Percentiles rank a stretch among this genome's conserved stretches.
phyloP scores from a whole-genome alignment of 2,329 filamentous ascomycete species.

The Trichophyton schoenleinii region DNA sequence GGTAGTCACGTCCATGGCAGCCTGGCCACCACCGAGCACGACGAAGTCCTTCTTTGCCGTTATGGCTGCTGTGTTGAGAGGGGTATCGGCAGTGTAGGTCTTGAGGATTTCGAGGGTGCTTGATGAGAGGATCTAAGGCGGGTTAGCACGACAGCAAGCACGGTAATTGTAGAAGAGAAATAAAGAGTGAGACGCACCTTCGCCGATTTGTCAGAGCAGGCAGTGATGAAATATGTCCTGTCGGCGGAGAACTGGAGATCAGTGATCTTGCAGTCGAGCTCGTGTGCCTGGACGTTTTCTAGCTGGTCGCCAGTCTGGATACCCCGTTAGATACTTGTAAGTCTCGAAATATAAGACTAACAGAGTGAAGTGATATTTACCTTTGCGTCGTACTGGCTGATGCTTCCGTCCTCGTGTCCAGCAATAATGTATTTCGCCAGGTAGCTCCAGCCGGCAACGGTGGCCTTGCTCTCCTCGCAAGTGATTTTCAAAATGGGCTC shows the following conservation, averaged over 20 bases:
- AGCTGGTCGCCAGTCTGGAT: slow-evolving; percentile 62
- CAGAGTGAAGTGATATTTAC: slow-evolving; percentile 27
- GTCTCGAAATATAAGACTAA: neutral
- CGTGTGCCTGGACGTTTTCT: slow-evolving; percentile 72
- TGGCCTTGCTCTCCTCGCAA: slow-evolving; percentile 91
- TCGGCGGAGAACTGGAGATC: slow-evolving; percentile 92
- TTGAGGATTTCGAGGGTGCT: slow-evolving; percentile 85
- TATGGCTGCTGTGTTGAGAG: slow-evolving; percentile 88
- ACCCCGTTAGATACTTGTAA: neutral
- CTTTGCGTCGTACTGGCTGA: slow-evolving; percentile 87
- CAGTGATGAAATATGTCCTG: slow-evolving; percentile 95
- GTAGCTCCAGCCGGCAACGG: slow-evolving; percentile 93
- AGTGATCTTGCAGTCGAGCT: slow-evolving; percentile 68
- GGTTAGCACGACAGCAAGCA: neutral
- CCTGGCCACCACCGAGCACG: slow-evolving; percentile 94
- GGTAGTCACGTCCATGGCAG: slow-evolving; percentile 96
- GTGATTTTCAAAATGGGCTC: slow-evolving; percentile 79
- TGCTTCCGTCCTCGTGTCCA: slow-evolving; percentile 88
- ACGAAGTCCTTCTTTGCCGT: slow-evolving; percentile 96
- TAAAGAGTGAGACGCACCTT: slow-evolving; percentile 47
- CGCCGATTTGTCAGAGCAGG: slow-evolving; percentile 93
- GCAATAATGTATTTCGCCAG: slow-evolving; percentile 92
- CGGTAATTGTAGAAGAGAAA: neutral
- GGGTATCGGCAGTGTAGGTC: slow-evolving; percentile 82
- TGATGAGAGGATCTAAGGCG: slow-evolving; percentile 58